Conservation (phyloP, 345 rosid genomes). For the Geranium rotundifolium region DNA sequence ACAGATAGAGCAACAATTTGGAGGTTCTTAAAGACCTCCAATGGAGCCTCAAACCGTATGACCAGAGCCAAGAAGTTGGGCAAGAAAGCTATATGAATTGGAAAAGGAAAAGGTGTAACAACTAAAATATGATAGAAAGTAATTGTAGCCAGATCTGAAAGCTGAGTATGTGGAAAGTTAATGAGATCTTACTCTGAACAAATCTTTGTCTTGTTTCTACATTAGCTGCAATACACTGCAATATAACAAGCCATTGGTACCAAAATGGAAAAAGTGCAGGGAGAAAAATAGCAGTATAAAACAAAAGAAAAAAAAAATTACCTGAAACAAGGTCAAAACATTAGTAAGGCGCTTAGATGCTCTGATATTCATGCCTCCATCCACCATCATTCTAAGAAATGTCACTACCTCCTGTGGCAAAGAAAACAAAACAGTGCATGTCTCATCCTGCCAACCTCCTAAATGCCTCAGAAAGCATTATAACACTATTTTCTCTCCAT, state of each 20-base stretch:
- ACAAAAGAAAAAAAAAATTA: not conserved
- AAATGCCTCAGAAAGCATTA: not conserved
- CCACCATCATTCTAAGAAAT: constrained; percentile 6
- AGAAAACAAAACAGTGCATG: not conserved
- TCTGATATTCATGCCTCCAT: constrained; percentile 6
- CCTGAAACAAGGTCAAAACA: constrained; percentile 8
- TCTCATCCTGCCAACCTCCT: not conserved
- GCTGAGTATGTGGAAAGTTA: not conserved
- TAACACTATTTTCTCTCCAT: not conserved
- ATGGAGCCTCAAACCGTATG: constrained; percentile 1
- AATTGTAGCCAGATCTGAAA: not conserved
- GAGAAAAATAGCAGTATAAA: constrained; percentile 1
- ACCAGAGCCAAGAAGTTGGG: constrained; percentile 11
- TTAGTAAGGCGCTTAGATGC: constrained; percentile 15
- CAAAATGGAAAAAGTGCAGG: not conserved
- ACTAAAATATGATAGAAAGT: not conserved
- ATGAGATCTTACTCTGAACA: not conserved
- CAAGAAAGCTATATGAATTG: constrained; percentile 4
- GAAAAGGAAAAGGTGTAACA: not conserved
- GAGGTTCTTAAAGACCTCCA: constrained; percentile 10
- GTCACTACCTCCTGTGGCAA: constrained; percentile 10
- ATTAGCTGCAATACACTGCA: not conserved
- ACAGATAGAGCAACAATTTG: constrained; percentile 6
- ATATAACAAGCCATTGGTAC: not conserved
- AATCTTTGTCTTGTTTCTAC: not conserved